A percentile compares a stretch with the other conserved stretches of the same genome.
Evolutionary conservation across 1,284 basidiomycete species (phyloP).

Genomic region (Moesziomyces globuligerus): DNA sequence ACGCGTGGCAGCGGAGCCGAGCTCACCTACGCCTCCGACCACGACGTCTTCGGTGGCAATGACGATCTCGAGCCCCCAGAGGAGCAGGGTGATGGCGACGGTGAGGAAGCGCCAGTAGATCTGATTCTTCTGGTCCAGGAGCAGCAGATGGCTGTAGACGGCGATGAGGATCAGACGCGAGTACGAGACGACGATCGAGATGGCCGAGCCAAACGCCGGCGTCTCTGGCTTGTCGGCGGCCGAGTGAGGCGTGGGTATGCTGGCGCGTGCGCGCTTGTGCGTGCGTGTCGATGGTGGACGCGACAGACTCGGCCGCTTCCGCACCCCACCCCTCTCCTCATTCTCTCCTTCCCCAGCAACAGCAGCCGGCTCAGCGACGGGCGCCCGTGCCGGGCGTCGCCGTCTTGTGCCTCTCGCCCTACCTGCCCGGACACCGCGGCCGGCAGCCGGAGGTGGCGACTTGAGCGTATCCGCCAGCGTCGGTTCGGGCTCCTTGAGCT

Average conservation of each 20-base stretch:
- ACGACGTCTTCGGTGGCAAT: constrained; percentile 51
- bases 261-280: constrained; percentile 33
- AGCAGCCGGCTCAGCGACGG: too few species aligned
- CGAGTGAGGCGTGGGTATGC: not conserved
- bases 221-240: not conserved
- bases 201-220: constrained; percentile 36
- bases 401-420: not conserved
- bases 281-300: constrained; percentile 29
- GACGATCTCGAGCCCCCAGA: constrained; percentile 64
- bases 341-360: not conserved
- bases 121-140: constrained; percentile 65
- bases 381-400: not conserved
- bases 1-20: constrained; percentile 23
- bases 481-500: constrained; percentile 26
- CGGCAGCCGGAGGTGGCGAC: constrained; percentile 6
- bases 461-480: constrained; percentile 29
- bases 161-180: constrained; percentile 63
- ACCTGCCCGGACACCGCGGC: not conserved
- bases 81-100: constrained; percentile 57
- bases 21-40: constrained; percentile 28
- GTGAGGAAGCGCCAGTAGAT: constrained; percentile 65
- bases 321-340: not conserved
- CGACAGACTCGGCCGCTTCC: constrained; percentile 31
- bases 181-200: constrained; percentile 58
- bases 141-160: constrained; percentile 62